These are phyloP conservation scores for Cicer bijugum DNA, from an alignment of 306 rosid genomes.

Conservation along the genomic window DNA sequence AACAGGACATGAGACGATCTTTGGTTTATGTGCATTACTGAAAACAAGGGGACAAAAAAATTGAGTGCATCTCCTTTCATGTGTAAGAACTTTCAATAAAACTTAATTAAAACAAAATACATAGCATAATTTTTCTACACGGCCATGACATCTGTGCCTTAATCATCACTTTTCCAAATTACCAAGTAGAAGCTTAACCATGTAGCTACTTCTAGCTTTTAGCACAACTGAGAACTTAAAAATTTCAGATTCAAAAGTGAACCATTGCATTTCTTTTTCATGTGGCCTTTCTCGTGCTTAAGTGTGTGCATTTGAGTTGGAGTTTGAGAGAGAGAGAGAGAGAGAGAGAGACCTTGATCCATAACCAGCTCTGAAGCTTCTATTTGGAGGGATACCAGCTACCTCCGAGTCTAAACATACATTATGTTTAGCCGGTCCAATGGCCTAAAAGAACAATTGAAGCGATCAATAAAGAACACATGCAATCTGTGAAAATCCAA, in stretches of 20 bases:
- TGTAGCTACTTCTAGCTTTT: constrained; percentile 26
- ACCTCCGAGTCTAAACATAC: constrained; percentile 57
- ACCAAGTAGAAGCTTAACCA: constrained; percentile 19
- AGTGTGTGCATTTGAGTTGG: constrained; percentile 21
- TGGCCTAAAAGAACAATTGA: constrained; percentile 56
- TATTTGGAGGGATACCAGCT: constrained; percentile 50
- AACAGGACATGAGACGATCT: constrained; percentile 76
- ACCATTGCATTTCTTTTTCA: constrained; percentile 16
- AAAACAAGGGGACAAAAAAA: constrained; percentile 40
- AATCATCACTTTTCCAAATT: not conserved
- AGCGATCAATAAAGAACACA: constrained; percentile 29
- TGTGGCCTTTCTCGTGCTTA: constrained; percentile 13
- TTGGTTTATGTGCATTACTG: constrained; percentile 63
- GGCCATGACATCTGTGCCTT: constrained; percentile 44
- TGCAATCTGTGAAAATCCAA: constrained; percentile 16
- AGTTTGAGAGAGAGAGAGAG: constrained; percentile 44
- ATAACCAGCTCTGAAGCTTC: constrained; percentile 54
- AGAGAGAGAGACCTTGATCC: constrained; percentile 59
- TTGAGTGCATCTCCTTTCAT: constrained; percentile 21
- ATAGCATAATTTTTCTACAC: not conserved
- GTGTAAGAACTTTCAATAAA: constrained; percentile 11
- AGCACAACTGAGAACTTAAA: not conserved
- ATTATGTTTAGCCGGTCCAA: constrained; percentile 54
- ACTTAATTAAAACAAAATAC: not conserved
- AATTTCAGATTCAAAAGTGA: not conserved